A percentile compares a stretch with the other conserved stretches of the same genome.
Evolutionary conservation across 2,329 filamentous ascomycete genomes (phyloP).

Genomic region (Camptophora hylomeconis): DNA sequence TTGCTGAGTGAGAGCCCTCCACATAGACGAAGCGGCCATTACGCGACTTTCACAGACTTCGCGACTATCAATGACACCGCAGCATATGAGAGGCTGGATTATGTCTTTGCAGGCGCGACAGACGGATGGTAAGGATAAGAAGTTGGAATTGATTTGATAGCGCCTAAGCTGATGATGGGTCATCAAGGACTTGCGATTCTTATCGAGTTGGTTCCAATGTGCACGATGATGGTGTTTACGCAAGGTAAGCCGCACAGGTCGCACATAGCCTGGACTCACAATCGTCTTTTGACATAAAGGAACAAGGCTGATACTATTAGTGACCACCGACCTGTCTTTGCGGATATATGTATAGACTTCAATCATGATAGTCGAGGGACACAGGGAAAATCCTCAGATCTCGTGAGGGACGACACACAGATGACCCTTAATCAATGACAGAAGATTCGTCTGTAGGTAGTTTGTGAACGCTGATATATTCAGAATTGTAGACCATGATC

Average conservation of each 20-base stretch:
- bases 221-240: constrained; percentile 1
- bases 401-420: no score
- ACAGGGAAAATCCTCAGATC: no score
- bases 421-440: no score
- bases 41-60: constrained; percentile 6
- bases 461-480: no score
- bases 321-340: background rate
- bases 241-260: background rate
- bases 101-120: background rate
- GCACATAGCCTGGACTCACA: background rate
- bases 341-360: no score
- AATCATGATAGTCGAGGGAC: no score
- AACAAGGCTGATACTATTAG: background rate
- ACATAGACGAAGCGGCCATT: constrained; percentile 11
- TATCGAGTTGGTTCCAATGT: background rate
- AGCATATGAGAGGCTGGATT: background rate
- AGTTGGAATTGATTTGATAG: background rate
- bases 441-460: no score
- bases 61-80: background rate
- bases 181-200: background rate
- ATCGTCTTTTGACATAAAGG: background rate
- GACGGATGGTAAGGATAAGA: background rate
- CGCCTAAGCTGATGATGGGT: no score
- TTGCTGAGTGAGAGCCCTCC: constrained; percentile 21
- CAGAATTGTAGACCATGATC: no score